Conservation (phyloP, 2,329 filamentous ascomycete species). For the Alternaria longipes region DNA sequence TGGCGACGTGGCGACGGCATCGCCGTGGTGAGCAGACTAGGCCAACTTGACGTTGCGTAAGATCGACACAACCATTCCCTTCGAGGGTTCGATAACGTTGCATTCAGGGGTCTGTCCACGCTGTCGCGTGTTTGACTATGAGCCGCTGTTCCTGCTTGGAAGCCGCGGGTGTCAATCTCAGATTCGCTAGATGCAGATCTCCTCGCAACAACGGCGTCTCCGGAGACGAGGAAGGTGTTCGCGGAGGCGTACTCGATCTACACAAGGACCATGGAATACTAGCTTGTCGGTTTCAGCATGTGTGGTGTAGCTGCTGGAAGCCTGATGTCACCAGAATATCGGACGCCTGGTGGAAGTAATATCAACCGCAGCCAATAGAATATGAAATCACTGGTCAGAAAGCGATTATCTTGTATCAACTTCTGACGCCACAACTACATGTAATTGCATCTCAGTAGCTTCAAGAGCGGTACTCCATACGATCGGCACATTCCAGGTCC, state of each 20-base stretch:
- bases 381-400: background rate
- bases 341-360: background rate
- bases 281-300: background rate
- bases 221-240: slow-evolving; percentile 3
- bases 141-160: background rate
- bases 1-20: slow-evolving; percentile 13
- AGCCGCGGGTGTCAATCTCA: background rate
- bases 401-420: background rate
- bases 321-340: background rate
- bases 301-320: background rate
- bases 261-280: background rate
- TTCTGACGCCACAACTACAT: background rate
- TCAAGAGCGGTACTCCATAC: background rate
- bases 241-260: slow-evolving; percentile 4
- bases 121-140: background rate
- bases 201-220: slow-evolving; percentile 1
- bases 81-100: background rate
- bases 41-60: background rate
- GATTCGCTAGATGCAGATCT: slow-evolving; percentile 8
- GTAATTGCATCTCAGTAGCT: background rate
- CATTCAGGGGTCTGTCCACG: background rate
- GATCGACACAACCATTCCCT: background rate
- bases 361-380: background rate
- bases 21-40: slow-evolving; percentile 4
- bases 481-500: background rate